phyloP scores from a whole-genome alignment of 371 early-diverging fungal species.

The Rhizomucor pusillus region DNA sequence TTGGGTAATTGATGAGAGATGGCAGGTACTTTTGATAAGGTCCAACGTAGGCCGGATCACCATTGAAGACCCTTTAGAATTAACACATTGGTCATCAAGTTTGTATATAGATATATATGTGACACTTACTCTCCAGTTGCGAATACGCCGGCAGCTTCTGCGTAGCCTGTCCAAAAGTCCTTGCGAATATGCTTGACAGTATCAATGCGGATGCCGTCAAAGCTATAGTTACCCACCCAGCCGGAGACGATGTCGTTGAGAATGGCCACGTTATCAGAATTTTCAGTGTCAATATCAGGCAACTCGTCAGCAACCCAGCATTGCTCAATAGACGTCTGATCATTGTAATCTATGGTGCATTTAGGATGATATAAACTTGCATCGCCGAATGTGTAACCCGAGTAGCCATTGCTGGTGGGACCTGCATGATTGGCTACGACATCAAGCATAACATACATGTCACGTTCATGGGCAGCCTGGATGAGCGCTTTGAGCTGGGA shows the following conservation, averaged over 20 bases:
- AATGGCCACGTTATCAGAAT: constrained; percentile 15
- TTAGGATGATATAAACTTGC: constrained; percentile 12
- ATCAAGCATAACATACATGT: constrained; percentile 44
- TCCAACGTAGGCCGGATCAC: constrained; percentile 21
- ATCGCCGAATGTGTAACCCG: constrained; percentile 19
- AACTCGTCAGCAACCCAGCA: constrained; percentile 20
- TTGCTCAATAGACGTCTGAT: constrained; percentile 26
- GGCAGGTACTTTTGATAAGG: constrained; percentile 20
- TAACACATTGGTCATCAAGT: background rate
- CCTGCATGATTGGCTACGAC: constrained; percentile 49
- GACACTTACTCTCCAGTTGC: constrained; percentile 35
- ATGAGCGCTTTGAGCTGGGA: constrained; percentile 34
- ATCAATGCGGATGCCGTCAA: constrained; percentile 50
- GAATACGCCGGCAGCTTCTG: constrained; percentile 32
- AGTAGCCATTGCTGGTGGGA: constrained; percentile 17
- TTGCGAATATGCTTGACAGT: constrained; percentile 41
- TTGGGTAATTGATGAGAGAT: constrained; percentile 28
- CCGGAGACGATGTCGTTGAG: constrained; percentile 28
- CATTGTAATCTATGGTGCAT: constrained; percentile 20
- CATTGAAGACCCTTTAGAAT: constrained; percentile 13
- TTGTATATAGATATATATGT: no score
- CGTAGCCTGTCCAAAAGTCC: constrained; percentile 35
- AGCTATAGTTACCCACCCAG: constrained; percentile 25
- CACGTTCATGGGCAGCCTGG: constrained; percentile 28
- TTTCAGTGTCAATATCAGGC: constrained; percentile 45